phyloP scores from a whole-genome alignment of 768 basidiomycete species.

The Lentinus brumalis region DNA sequence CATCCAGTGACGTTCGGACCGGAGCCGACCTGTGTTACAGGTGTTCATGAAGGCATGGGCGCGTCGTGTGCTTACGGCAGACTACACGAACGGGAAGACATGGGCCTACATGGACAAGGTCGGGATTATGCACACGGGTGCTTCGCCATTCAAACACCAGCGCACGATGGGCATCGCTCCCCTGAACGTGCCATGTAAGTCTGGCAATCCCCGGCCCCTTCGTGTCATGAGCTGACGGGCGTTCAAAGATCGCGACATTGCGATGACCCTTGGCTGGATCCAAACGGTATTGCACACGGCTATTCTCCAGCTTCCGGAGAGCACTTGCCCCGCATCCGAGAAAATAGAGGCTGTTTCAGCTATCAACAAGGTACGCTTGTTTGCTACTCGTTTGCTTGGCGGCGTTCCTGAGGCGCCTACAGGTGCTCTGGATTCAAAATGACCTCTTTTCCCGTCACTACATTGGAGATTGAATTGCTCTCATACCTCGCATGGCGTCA shows the following conservation, averaged over 20 bases:
- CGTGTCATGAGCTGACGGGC: background rate
- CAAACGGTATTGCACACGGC: conserved; percentile 46
- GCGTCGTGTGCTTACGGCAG: conserved; percentile 41
- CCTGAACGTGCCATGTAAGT: conserved; percentile 37
- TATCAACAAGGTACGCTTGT: conserved; percentile 43
- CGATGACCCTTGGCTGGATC: conserved; percentile 46
- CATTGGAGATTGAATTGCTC: conserved; percentile 32
- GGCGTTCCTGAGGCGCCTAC: background rate
- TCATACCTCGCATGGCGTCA: background rate
- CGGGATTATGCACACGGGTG: conserved; percentile 52
- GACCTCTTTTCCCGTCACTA: conserved; percentile 49
- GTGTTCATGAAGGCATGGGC: conserved; percentile 40
- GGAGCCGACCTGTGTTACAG: conserved; percentile 27
- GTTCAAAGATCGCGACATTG: conserved; percentile 40
- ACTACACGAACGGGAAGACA: conserved; percentile 43
- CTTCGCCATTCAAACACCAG: conserved; percentile 43
- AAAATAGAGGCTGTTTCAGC: conserved; percentile 46
- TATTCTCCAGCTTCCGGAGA: conserved; percentile 42
- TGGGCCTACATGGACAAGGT: conserved; percentile 52
- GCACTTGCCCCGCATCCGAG: conserved; percentile 32
- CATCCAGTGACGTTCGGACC: conserved; percentile 26
- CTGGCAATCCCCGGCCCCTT: background rate
- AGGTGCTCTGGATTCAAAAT: conserved; percentile 56
- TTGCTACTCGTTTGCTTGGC: background rate
- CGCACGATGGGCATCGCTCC: conserved; percentile 35